Base-by-base conservation (phyloP, 208 protist genomes). In the Trypanosoma caninum region DNA sequence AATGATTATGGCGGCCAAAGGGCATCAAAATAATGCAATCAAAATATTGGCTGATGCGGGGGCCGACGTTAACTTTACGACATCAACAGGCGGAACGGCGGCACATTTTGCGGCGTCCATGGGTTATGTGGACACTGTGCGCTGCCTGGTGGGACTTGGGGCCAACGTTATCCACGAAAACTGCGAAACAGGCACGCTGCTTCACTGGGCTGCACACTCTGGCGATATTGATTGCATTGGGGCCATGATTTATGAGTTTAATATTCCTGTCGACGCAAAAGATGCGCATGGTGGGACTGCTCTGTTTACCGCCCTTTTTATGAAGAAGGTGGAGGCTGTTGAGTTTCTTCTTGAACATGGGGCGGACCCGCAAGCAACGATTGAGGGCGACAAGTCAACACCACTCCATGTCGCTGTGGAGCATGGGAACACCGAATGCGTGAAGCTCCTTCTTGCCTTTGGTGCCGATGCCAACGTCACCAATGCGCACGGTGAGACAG, bases 301-400 rank as follows among this genome's bases (percentile, higher is more conserved):
- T 0, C 79, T 96, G 10, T 83, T 96, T 61, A 91, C 84, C 11
- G 89, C 89, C 2, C 61, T 93, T n/a, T 89, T 84, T 59, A 86
- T 91, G 80, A 80, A 91, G 48, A 76, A 90, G 48, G 63, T 72
- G 34, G 82, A 88, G 65, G 72, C 76, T 25, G 81, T 83, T 3
- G 74, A 87, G 59, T 96, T 96, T 47, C 81, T 97, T 8, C 76
- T 97, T 11, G 91, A 97, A 65, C 80, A 92, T 59, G 87, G 88
- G 35, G 83, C 84, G 16, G 50, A 89, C 47, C 67, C 84, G 16
- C 76, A 84, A 44, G 64, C 71, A 18, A 42, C 64, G 22, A 84
- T 90, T 44, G 61, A 69, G 11, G 83, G 59, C 11, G 87, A 94
- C 59, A 69, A 80, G 38, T 89, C 75, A 22, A 94, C 88, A 7